Evolutionary conservation across 257 asterid species (phyloP), one percentile per base, ranked within the genome.

Genomic region (Solanum gandarillasii): DNA sequence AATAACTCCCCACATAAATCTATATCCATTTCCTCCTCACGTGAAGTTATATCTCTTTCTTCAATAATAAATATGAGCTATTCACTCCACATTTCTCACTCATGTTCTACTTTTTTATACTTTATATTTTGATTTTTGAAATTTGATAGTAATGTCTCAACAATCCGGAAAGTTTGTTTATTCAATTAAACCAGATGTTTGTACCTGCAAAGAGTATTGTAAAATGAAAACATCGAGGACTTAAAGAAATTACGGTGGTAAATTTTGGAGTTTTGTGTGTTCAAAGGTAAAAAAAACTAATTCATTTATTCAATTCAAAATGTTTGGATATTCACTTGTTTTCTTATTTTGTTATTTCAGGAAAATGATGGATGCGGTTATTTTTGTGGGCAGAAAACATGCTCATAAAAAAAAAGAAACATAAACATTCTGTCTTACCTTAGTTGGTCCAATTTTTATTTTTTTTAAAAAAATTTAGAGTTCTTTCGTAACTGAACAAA

Each of bases 381-480:
- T 55, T 55, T 55, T 20, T 7, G 65, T 55, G 25, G 10, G 65
- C 65, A 6, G 5, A 55, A 55, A 55, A 55, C 65, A 55, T 55
- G 25, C 65, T 55, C 62, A 52, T 6, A 18, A 18, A 7, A 55
- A 6, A 20, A 48, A 11, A 38, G 3, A 41, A 7, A 55, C 65
- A 55, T 55, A 20, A 55, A 18, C 65, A 55, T 55, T 55, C 0
- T 20, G 11, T 1, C 65, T 55, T 55, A 55, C 9, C 10, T 55
- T 55, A 55, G 11, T 55, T 55, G 65, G n/a, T 55, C 65, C 65
- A 48, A 48, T 13, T 43, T 43, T 43, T 43, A 5, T 52, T 52
- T 18, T 52, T 14, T 13, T 2, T 0, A 0, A 5, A 0, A 52
- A 2, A 18, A 18, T 18, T 6, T 55, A 55, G n/a, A 55, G n/a